These are phyloP conservation scores for Tylopilus felleus DNA, from an alignment of 768 basidiomycete genomes.

Conservation along the genomic window DNA sequence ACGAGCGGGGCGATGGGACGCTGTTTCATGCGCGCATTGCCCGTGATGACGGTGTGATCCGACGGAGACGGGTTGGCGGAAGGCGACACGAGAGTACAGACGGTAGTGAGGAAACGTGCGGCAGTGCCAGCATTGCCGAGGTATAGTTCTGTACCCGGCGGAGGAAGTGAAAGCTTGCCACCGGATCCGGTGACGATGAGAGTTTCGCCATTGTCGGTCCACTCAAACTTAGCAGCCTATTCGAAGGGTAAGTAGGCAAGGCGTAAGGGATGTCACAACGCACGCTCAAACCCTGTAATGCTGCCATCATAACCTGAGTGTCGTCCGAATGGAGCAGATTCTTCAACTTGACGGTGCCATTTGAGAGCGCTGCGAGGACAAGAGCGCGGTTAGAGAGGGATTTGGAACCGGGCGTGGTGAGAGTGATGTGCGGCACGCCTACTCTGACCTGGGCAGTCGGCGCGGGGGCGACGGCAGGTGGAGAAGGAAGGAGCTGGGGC, in stretches of 20 bases:
- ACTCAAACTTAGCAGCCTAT: conserved; percentile 87
- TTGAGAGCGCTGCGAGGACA: conserved; percentile 87
- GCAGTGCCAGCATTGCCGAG: conserved; percentile 98
- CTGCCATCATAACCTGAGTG: conserved; percentile 99
- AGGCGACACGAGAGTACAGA: conserved; percentile 81
- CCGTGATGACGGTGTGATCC: conserved; percentile 79
- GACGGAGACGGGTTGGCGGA: conserved; percentile 32
- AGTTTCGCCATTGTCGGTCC: conserved; percentile 97
- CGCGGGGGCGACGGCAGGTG: neutral
- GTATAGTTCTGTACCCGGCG: conserved; percentile 83
- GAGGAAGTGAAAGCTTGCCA: conserved; percentile 75
- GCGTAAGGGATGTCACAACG: neutral
- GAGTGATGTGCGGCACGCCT: conserved; percentile 39
- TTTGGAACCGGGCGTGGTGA: conserved; percentile 95
- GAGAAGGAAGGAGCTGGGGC: conserved; percentile 18
- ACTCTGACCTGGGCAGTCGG: neutral
- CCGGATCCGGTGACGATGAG: conserved; percentile 87
- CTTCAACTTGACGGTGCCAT: conserved; percentile 81
- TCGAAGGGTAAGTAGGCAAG: neutral
- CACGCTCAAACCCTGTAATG: conserved; percentile 83
- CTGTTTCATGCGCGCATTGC: conserved; percentile 98
- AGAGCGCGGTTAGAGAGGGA: conserved; percentile 94
- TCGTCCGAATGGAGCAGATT: conserved; percentile 97
- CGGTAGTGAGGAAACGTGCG: conserved; percentile 94
- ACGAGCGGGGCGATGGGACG: conserved; percentile 95